phyloP scores from a whole-genome alignment of 768 basidiomycete genomes.

The Mycena belliarum region DNA sequence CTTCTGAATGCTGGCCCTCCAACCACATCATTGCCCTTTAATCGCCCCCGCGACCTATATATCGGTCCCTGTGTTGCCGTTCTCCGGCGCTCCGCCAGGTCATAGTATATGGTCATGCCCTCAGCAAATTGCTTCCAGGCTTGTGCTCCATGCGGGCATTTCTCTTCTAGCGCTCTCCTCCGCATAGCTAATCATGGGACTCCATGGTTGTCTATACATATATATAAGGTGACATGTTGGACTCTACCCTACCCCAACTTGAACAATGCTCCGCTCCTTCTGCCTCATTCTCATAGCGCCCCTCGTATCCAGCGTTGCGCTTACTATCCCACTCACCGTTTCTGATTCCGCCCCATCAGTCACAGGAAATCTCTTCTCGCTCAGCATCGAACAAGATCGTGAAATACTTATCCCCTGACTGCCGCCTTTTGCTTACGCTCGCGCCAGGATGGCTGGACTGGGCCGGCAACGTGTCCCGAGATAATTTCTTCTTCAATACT shows the following conservation, averaged over 20 bases:
- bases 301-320: constrained; percentile 26
- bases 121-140: constrained; percentile 2
- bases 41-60: background rate
- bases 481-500: constrained; percentile 61
- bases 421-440: background rate
- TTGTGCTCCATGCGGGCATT: constrained; percentile 7
- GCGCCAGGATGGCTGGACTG: constrained; percentile 56
- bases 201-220: too few relatives aligned
- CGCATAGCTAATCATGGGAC: too few relatives aligned
- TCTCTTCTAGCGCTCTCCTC: background rate
- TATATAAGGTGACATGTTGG: background rate
- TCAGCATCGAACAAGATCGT: constrained; percentile 71
- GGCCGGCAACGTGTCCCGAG: constrained; percentile 52
- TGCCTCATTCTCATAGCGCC: constrained; percentile 8
- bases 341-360: constrained; percentile 39
- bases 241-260: background rate
- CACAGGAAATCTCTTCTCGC: constrained; percentile 52
- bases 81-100: background rate
- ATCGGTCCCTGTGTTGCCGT: background rate
- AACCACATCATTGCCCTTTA: background rate
- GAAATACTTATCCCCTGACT: background rate
- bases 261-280: constrained; percentile 1
- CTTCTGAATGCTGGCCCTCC: background rate
- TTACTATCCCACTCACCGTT: constrained; percentile 41
- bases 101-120: background rate